Base-by-base conservation (phyloP, 1,284 basidiomycete species). In the Ganoderma boninense region DNA sequence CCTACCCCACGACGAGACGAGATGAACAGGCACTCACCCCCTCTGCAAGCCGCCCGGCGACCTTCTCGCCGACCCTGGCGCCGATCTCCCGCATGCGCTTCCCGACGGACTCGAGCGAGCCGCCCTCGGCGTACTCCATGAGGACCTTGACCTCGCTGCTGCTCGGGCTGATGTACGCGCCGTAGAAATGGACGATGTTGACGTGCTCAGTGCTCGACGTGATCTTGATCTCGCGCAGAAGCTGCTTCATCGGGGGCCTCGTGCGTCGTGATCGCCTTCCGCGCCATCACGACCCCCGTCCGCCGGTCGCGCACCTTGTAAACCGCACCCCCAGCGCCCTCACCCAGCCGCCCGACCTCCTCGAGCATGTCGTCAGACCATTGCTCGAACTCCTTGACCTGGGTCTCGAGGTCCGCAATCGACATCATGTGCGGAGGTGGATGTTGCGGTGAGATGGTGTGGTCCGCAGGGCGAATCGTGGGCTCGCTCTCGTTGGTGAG, bases 271-370 rank as follows among this genome's bases (percentile, higher is more conserved):
- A 99, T 98, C 29, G 97, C 95, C 89, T 99, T 99, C 77, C 96
- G 92, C 11, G 97, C 98, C 89, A 98, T 92, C 77, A 98, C 88
- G 77, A 86, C 83, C 35, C 91, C 90, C 0, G 90, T 95, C 63
- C 91, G 90, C 77, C 85, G 89, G 81, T 97, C 95, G 76, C 84
- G 88, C 59, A 98, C 97, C 81, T 96, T 95, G 81, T 96, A 92
- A 26, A 99, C 98, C 7, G 96, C 95, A 52, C 98, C 98, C 67
- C 97, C 96, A 26, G 97, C 95, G 49, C 98, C 98, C 80, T 99
- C 98, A 16, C 98, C 98, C 0, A 99, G 84, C 52, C 93, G 86
- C 20, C 84, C 81, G 32, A 97, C 73, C 70, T 93, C 89, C 72
- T 95, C 92, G 54, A 98, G 84, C 73, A 91, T 83, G 62, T 89